Evolutionary conservation across 495 filamentous ascomycete genomes (phyloP), one percentile per base, ranked within the genome.

Genomic region (Penicillium malachiteum): DNA sequence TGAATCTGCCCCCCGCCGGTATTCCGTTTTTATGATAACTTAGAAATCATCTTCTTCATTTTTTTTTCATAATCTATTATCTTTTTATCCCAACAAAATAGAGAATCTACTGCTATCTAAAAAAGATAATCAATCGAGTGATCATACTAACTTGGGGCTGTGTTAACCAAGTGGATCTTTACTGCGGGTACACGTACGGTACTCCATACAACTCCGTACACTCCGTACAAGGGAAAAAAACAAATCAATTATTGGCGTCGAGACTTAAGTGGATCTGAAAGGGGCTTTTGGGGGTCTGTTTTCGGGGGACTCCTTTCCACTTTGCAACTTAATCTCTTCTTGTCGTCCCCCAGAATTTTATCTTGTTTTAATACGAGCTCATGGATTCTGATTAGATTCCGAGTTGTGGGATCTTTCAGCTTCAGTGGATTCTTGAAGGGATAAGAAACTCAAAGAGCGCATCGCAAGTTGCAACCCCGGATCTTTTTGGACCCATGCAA

Each of bases 101-200:
- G n/a, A n/a, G n/a, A n/a, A n/a, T n/a, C n/a, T n/a, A n/a, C n/a
- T n/a, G n/a, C n/a, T n/a, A n/a, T n/a, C n/a, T n/a, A n/a, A n/a
- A n/a, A n/a, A n/a, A 17, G 39, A 42, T 42, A 16, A 4, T n/a
- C n/a, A 26, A 4, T 21, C 39, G 16, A 17, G 3, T 17, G 13
- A 42, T 44, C 41, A 26, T 44, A 45, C 48, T 54, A n/a, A n/a
- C n/a, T n/a, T n/a, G 58, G 58, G 58, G 58, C 58, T 61, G 58
- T 61, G 58, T 49, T 44, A 44, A 35, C n/a, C n/a, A n/a, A 48
- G 58, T 60, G 58, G 58, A 56, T 11, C n/a, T n/a, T n/a, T n/a
- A 18, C 35, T 48, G 52, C 48, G 57, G 57, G 48, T 47, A 52
- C 41, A 16, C 7, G 13, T 7, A 41, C 13, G 26, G 18, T 10